Evolutionary conservation across 345 rosid genomes (phyloP), one percentile per base, ranked within the genome.

Genomic region (Turritis glabra): DNA sequence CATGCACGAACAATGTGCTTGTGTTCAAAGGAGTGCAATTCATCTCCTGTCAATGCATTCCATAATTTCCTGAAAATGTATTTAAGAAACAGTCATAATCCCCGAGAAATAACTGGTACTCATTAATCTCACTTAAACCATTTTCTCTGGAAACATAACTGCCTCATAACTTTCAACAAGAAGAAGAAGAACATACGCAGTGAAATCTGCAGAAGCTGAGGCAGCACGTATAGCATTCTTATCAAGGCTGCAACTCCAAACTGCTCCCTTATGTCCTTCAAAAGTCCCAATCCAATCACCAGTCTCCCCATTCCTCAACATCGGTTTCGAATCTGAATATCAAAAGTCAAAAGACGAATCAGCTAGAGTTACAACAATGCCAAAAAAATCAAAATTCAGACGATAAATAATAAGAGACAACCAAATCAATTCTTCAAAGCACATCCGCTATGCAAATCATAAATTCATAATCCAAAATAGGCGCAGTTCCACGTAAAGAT

Each of bases 251-350:
- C 94, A 90, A 76, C 99, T 92, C 99, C 99, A 96, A 63, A 96
- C 98, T 13, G 96, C 98, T 75, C 99, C 98, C 76, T 96, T 96
- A 51, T 96, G 98, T 43, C 99, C 99, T 82, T 89, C 95, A 86
- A 96, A 96, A 32, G 99, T 96, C 43, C 98, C 98, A 47, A 96
- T 88, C 99, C 98, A 96, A 47, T 96, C 99, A 65, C 98, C 99
- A 60, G 97, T 96, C 88, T 96, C 99, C 65, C 98, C 99, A 80
- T 96, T 96, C 82, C 99, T 90, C 85, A 96, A 72, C 99, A 96
- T 92, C 26, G 98, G 99, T 52, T 80, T 92, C 55, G 97, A 89
- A 85, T 96, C 99, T 96, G 77, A 60, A 72, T 14, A 67, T 32
- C 72, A 84, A 18, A 63, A 46, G 51, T 21, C 17, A 12, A 1